A percentile compares a stretch with the other conserved stretches of the same genome.
Conservation (phyloP, 139 green algal genomes). For the Nannochloris sp. region DNA sequence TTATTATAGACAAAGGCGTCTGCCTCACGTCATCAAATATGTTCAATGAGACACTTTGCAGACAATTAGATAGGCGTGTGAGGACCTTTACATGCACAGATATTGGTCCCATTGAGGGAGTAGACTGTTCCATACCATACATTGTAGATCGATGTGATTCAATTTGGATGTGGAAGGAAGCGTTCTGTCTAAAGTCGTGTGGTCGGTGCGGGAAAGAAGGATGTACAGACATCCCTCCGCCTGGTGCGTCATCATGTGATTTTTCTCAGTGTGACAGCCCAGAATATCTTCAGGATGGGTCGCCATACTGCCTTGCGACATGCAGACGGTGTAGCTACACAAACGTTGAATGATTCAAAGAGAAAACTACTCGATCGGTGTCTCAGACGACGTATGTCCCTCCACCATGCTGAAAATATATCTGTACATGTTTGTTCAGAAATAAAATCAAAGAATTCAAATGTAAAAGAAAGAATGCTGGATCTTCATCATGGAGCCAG, state of each 20-base stretch:
- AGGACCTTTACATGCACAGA: conserved; percentile 17
- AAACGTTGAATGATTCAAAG: neutral
- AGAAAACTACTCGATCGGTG: too few species aligned
- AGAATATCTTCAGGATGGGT: too few species aligned
- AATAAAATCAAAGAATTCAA: too few species aligned
- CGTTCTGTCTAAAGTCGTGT: conserved; percentile 20
- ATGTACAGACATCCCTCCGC: neutral
- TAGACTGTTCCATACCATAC: conserved; percentile 17
- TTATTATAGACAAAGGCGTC: too few species aligned
- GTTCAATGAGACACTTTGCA: too few species aligned
- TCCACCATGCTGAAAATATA: too few species aligned
- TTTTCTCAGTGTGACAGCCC: neutral
- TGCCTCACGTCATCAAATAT: too few species aligned
- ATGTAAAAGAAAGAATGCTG: too few species aligned
- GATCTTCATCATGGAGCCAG: too few species aligned
- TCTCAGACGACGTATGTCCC: fast-evolving
- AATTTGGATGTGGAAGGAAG: conserved; percentile 14
- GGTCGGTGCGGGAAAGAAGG: conserved; percentile 23
- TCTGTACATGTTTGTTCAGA: too few species aligned
- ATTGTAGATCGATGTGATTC: conserved; percentile 21
- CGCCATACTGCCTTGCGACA: conserved; percentile 17
- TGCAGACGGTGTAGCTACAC: conserved; percentile 13
- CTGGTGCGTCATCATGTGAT: conserved; percentile 1
- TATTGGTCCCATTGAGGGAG: conserved; percentile 7
- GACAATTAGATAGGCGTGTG: too few species aligned